A percentile compares a stretch with the other conserved stretches of the same genome.
Evolutionary conservation across 129 eudicot species (phyloP).

Genomic region (Scalesia atractyloides): DNA sequence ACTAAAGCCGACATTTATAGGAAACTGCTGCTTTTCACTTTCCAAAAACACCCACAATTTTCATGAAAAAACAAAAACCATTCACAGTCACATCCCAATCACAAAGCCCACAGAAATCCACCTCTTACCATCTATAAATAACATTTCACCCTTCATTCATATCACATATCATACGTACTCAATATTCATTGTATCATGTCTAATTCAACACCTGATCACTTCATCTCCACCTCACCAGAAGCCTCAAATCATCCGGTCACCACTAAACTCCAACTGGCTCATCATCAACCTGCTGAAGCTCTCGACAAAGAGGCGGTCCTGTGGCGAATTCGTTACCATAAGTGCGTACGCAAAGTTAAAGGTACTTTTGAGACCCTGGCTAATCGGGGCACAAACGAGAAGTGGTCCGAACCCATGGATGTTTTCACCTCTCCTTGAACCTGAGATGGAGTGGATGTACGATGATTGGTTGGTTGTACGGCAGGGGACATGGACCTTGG

Average conservation of each 20-base stretch:
- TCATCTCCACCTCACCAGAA: conserved; percentile 5
- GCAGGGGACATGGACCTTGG: background rate
- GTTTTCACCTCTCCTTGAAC: conserved; percentile 32
- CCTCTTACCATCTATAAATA: background rate
- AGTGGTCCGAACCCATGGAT: conserved; percentile 30
- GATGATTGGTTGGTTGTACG: background rate
- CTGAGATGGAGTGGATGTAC: background rate
- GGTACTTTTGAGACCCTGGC: conserved; percentile 18
- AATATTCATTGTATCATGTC: background rate
- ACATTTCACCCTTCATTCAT: background rate
- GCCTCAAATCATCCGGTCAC: conserved; percentile 11
- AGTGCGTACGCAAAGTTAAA: conserved; percentile 23
- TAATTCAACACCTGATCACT: background rate
- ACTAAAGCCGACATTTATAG: conserved; percentile 18
- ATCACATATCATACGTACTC: background rate
- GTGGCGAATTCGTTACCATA: conserved; percentile 34
- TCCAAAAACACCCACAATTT: conserved; percentile 10
- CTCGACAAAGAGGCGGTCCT: conserved; percentile 26
- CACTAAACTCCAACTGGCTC: conserved; percentile 26
- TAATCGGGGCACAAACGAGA: background rate
- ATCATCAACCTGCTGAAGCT: background rate
- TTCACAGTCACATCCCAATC: conserved; percentile 17
- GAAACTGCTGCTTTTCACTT: background rate
- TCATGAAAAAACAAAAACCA: conserved; percentile 27
- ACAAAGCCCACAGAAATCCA: conserved; percentile 28